Evolutionary conservation across 805 yeast species (phyloP).

Genomic region (Citeromyces matritensis): DNA sequence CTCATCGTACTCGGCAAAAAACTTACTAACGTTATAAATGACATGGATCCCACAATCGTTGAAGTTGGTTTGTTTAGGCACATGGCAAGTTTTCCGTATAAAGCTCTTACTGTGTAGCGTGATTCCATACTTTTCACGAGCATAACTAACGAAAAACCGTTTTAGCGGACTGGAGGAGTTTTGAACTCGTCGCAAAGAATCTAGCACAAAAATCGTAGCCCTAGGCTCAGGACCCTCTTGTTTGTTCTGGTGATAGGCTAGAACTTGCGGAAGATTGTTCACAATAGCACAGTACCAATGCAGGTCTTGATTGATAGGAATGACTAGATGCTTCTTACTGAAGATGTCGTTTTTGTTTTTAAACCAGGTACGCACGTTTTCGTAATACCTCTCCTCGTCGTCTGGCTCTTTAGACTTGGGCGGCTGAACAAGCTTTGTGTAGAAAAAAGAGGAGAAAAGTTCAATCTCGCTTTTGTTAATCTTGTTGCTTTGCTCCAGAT

Average conservation of each 20-base stretch:
- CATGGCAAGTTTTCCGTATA: slow-evolving; percentile 16
- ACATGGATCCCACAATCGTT: slow-evolving; percentile 95
- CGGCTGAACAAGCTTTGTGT: slow-evolving; percentile 35
- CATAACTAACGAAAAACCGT: slow-evolving; percentile 50
- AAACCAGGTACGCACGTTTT: slow-evolving; percentile 68
- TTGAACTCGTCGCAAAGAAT: slow-evolving; percentile 58
- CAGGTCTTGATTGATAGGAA: slow-evolving; percentile 68
- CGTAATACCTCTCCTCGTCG: slow-evolving; percentile 26
- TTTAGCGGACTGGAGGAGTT: slow-evolving; percentile 35
- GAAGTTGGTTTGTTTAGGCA: slow-evolving; percentile 76
- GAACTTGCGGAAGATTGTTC: slow-evolving; percentile 25
- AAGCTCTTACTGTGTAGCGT: slow-evolving; percentile 31
- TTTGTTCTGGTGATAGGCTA: slow-evolving; percentile 3
- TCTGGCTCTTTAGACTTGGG: slow-evolving; percentile 2
- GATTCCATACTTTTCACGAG: slow-evolving; percentile 42
- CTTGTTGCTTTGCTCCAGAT: slow-evolving; percentile 18
- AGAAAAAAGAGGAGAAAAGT: slow-evolving; percentile 75
- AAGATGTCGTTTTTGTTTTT: slow-evolving; percentile 42
- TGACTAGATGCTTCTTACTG: slow-evolving; percentile 41
- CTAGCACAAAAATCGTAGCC: slow-evolving; percentile 39
- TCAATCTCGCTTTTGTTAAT: slow-evolving; percentile 15
- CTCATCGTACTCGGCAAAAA: slow-evolving; percentile 29
- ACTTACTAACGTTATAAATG: slow-evolving; percentile 52
- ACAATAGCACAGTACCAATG: slow-evolving; percentile 88
- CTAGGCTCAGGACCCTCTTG: slow-evolving; percentile 9